Evolutionary conservation across 2,329 filamentous ascomycete species (phyloP), one percentile per base, ranked within the genome.

Genomic region (Phyllosticta ampelicida): DNA sequence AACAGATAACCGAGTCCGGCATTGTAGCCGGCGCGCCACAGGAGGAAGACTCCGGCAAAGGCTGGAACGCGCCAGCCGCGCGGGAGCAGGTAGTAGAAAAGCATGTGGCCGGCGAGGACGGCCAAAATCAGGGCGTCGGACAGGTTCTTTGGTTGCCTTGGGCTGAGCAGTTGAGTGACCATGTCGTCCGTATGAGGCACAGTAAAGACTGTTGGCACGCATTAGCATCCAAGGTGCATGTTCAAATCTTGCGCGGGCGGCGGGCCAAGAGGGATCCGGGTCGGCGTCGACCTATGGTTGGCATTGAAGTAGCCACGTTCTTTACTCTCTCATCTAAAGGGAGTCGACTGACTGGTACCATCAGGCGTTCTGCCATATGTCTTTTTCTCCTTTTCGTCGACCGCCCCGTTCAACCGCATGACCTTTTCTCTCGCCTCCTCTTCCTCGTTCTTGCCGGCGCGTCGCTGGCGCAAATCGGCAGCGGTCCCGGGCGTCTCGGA

Each of bases 181-280:
- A 99, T 97, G 75, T 99, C 94, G 78, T 96, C 90, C 59, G 94
- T 99, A 62, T 90, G 86, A 53, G 94, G 94, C 57, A 99, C 94
- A 60, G 90, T 87, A 71, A 99, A 99, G 67, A 96, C 94, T 97
- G 68, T 23, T 18, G 9, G 20, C n/a, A 20, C 5, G 51, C 49
- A 51, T 58, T 29, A 54, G 56, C 51, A 20, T n/a, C 13, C 44
- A 28, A 16, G 52, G 26, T 13, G 29, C 30, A 29, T 44, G 11
- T 44, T 44, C 36, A 44, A n/a, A n/a, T n/a, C n/a, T n/a, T n/a
- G n/a, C 36, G 36, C 36, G 36, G 23, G 23, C 23, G 23, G 23
- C 29, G 30, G 36, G 36, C 36, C 36, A 16, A 16, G 30, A 11
- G 30, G 30, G 36, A 16, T 44, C 36, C 36, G 36, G 36, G 36